phyloP scores from a whole-genome alignment of 768 basidiomycete genomes.

The Lentinula sp. region DNA sequence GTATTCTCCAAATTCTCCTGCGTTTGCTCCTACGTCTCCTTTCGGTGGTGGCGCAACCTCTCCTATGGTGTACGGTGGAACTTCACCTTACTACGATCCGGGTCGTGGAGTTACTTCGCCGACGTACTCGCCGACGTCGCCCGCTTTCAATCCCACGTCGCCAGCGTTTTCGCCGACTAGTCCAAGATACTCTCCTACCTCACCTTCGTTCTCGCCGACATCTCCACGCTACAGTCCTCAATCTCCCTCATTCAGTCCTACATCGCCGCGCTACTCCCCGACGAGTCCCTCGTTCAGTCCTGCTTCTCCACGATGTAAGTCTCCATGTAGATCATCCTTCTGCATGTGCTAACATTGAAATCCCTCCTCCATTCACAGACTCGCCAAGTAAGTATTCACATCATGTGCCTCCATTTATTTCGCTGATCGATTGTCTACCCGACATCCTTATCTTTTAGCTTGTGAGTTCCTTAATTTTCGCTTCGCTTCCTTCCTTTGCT shows the following conservation, averaged over 20 bases:
- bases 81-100: constrained; percentile 76
- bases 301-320: constrained; percentile 85
- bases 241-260: constrained; percentile 86
- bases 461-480: constrained; percentile 30
- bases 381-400: constrained; percentile 64
- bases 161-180: constrained; percentile 83
- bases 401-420: background rate
- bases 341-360: constrained; percentile 13
- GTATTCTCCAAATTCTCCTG: constrained; percentile 85
- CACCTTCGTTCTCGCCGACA: constrained; percentile 80
- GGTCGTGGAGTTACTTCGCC: constrained; percentile 69
- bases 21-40: constrained; percentile 79
- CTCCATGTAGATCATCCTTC: constrained; percentile 7
- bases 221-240: constrained; percentile 84
- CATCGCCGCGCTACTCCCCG: constrained; percentile 85
- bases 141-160: constrained; percentile 75
- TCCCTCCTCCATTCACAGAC: constrained; percentile 33
- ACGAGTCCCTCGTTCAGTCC: constrained; percentile 90
- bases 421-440: constrained; percentile 17
- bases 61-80: constrained; percentile 75
- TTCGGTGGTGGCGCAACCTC: constrained; percentile 71
- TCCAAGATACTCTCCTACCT: constrained; percentile 81
- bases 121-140: constrained; percentile 85
- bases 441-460: constrained; percentile 31
- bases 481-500: background rate